Evolutionary conservation across 2,329 filamentous ascomycete genomes (phyloP).

Genomic region (Chaetomium sp.): DNA sequence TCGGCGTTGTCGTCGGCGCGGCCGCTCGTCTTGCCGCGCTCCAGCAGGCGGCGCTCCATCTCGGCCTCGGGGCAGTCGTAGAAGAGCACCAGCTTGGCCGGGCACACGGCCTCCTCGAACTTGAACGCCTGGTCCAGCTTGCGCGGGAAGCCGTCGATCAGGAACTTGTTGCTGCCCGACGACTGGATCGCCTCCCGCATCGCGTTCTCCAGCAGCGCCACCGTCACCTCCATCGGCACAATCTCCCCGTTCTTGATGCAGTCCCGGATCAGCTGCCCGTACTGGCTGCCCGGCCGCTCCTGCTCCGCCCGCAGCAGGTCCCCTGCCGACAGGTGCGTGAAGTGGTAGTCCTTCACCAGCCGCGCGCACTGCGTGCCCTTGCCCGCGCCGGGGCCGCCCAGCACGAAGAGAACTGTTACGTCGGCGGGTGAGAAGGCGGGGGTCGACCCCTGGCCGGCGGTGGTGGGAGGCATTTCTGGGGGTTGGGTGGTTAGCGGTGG

Average conservation of each 20-base stretch:
- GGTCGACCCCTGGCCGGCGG: slow-evolving; percentile 44
- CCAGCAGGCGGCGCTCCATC: slow-evolving; percentile 81
- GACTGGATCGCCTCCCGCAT: slow-evolving; percentile 70
- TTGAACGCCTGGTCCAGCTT: slow-evolving; percentile 96
- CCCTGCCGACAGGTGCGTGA: slow-evolving; percentile 90
- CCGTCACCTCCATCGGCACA: slow-evolving; percentile 98
- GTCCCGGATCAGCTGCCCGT: slow-evolving; percentile 87
- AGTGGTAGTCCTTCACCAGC: slow-evolving; percentile 83
- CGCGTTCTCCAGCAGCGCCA: slow-evolving; percentile 89
- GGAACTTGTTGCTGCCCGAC: slow-evolving; percentile 62
- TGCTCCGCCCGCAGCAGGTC: slow-evolving; percentile 94
- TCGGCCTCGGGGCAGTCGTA: slow-evolving; percentile 89
- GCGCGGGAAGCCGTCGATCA: slow-evolving; percentile 82
- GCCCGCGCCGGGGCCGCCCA: slow-evolving; percentile 91
- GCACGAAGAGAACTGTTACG: slow-evolving; percentile 93
- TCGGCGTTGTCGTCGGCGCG: slow-evolving; percentile 92
- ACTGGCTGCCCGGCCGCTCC: slow-evolving; percentile 80
- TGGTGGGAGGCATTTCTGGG: slow-evolving; percentile 42
- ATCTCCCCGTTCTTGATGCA: slow-evolving; percentile 95
- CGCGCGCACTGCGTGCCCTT: slow-evolving; percentile 95
- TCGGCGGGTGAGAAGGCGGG: slow-evolving; percentile 75
- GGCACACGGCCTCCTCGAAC: slow-evolving; percentile 88
- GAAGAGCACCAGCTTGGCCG: slow-evolving; percentile 84
- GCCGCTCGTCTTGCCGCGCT: slow-evolving; percentile 91
- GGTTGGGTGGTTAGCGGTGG: slow-evolving; percentile 24